Evolutionary conservation across 495 filamentous ascomycete genomes (phyloP).

Genomic region (Poronia punctata): DNA sequence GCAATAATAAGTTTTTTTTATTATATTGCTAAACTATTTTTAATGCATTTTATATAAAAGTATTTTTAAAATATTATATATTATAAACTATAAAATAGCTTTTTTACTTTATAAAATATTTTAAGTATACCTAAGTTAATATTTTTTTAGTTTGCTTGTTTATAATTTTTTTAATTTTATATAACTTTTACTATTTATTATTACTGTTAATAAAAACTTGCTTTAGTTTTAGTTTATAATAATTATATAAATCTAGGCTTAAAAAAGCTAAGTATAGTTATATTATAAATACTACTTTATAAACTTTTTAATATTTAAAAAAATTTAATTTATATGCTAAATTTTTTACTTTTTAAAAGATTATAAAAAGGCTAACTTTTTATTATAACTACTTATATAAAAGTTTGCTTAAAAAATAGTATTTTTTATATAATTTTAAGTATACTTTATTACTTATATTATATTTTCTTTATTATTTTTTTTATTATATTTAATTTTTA

Average conservation of each 20-base stretch:
- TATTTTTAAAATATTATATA: neutral
- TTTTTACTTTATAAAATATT: neutral
- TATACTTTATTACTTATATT: conserved; percentile 1
- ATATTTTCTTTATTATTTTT: neutral
- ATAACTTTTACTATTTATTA: neutral
- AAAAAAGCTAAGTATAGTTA: neutral
- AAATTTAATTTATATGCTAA: neutral
- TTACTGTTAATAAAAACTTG: neutral
- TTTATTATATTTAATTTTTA: neutral
- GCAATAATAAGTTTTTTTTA: neutral
- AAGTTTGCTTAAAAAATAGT: neutral
- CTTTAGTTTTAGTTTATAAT: neutral
- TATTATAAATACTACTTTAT: neutral
- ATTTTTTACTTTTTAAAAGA: neutral
- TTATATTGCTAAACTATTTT: neutral
- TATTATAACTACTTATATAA: neutral
- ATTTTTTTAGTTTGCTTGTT: neutral
- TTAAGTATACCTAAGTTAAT: neutral
- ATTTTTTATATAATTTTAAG: neutral
- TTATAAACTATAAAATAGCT: conserved; percentile 4
- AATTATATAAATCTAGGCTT: neutral
- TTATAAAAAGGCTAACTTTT: neutral
- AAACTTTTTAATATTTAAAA: neutral
- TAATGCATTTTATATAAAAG: neutral
- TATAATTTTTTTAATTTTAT: neutral